Base-by-base conservation (phyloP, 2,329 filamentous ascomycete genomes). In the Aspergillus sp. region DNA sequence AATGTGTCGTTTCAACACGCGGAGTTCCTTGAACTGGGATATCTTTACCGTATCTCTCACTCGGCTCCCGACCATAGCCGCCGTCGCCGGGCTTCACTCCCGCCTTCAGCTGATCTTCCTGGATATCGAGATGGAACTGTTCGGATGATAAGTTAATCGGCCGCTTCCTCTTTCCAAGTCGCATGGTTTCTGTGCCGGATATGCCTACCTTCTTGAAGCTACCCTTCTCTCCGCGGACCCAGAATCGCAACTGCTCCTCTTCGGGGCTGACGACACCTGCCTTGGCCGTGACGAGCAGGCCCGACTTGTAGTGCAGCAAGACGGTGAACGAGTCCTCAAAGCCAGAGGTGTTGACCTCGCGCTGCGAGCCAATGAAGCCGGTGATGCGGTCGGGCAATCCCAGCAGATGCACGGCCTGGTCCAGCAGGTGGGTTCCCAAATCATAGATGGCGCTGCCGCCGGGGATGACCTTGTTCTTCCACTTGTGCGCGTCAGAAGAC, bases 391-490 rank as follows among this genome's bases (percentile, higher is more conserved):
- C 78, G 0, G 91, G 91, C 69, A 87, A 76, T 18, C 90, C 90
- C 63, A 92, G 90, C 4, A 91, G 78, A 45, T 84, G 76, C 70
- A 90, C 89, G 2, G 83, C 86, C 76, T 94, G 90, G 74, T 94
- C 90, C 54, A 93, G 80, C 53, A 93, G 79, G 73, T 94, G 90
- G 4, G 88, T 86, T 49, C 90, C 90, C 1, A 94, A 80, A 68
- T 93, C 90, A 69, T 89, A 93, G 22, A 92, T 78, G 22, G 81
- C 87, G 39, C 89, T 87, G 45, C 88, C 87, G 11, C 87, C 90
- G 16, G 87, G 80, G 18, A 88, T 84, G 31, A 80, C 76, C 56
- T 89, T 79, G 45, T 82, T 84, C 80, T 92, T 92, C 90, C 90
- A 94, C 81, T 58, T 80, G 71, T 24, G 69, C 39, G 63, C 69